Conservation (phyloP, 352 stramenopile species). For the Aphanomyces stellatus region DNA sequence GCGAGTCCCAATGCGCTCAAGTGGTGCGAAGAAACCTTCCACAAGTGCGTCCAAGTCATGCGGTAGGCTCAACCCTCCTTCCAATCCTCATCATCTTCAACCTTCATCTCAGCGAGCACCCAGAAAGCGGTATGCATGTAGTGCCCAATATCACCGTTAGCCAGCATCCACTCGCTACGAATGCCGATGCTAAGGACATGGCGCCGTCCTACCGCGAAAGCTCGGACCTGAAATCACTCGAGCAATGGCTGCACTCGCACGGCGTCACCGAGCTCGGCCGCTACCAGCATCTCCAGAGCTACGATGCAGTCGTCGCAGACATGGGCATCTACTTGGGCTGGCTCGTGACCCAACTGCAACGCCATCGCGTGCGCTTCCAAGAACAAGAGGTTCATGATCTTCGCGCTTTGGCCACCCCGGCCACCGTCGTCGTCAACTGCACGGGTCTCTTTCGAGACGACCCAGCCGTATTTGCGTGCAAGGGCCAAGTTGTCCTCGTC, state of each 20-base stretch:
- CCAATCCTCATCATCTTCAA: not conserved
- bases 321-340: conserved; percentile 17
- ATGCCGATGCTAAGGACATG: conserved; percentile 2
- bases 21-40: conserved; percentile 13
- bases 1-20: not conserved
- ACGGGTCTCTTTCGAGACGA: conserved; percentile 14
- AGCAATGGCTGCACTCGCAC: not conserved
- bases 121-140: conserved; percentile 17
- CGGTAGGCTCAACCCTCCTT: not conserved
- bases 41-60: conserved; percentile 11
- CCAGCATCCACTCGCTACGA: conserved; percentile 1
- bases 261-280: not conserved
- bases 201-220: conserved; percentile 1
- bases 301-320: conserved; percentile 15
- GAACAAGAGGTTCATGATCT: not conserved
- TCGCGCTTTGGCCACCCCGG: not conserved
- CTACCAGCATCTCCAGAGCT: conserved; percentile 7
- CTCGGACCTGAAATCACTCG: not conserved
- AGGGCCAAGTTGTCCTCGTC: conserved; percentile 18
- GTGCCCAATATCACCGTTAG: conserved; percentile 19
- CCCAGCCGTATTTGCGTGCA: conserved; percentile 9
- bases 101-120: not conserved
- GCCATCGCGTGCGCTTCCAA: not conserved
- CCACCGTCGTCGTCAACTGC: conserved; percentile 20
- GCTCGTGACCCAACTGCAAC: conserved; percentile 9